Evolutionary conservation across 192 early-diverging fungal species (phyloP).

Genomic region (Entomortierella chlamydospora): DNA sequence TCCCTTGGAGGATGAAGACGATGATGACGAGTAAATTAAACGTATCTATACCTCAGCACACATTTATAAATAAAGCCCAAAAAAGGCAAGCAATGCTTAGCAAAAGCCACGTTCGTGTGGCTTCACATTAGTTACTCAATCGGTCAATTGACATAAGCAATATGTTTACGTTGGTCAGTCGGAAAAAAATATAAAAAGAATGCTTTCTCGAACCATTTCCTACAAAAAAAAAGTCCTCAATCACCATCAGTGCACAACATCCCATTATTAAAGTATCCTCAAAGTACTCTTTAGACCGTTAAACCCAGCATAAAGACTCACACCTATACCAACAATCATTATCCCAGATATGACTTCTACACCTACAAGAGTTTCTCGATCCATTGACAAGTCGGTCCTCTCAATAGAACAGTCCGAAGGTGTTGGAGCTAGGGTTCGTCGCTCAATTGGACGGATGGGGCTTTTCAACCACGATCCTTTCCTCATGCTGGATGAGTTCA

Average conservation of each 20-base stretch:
- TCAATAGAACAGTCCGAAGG: conserved; percentile 72
- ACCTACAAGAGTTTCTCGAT: background rate
- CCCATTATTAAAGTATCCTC: no score
- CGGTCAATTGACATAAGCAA: background rate
- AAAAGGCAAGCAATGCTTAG: background rate
- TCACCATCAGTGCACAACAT: background rate
- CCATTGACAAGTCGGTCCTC: conserved; percentile 5
- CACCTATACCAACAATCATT: background rate
- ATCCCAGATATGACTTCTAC: background rate
- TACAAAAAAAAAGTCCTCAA: no score
- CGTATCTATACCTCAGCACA: background rate
- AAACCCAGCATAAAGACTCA: background rate
- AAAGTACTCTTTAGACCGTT: background rate
- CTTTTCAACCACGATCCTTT: conserved; percentile 50
- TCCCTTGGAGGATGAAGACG: conserved; percentile 74
- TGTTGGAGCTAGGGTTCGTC: conserved; percentile 70
- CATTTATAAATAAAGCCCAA: background rate
- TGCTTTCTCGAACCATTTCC: no score
- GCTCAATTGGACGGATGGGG: conserved; percentile 63
- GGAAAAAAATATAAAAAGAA: no score
- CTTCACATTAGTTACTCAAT: background rate
- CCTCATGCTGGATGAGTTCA: conserved; percentile 47
- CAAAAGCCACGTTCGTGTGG: background rate
- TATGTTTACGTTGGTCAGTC: background rate
- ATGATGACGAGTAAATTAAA: conserved; percentile 59